A percentile compares a stretch with the other conserved stretches of the same genome.
These are phyloP conservation scores for Scheffersomyces spartinae DNA, from an alignment of 805 yeast species.

Conservation along the genomic window DNA sequence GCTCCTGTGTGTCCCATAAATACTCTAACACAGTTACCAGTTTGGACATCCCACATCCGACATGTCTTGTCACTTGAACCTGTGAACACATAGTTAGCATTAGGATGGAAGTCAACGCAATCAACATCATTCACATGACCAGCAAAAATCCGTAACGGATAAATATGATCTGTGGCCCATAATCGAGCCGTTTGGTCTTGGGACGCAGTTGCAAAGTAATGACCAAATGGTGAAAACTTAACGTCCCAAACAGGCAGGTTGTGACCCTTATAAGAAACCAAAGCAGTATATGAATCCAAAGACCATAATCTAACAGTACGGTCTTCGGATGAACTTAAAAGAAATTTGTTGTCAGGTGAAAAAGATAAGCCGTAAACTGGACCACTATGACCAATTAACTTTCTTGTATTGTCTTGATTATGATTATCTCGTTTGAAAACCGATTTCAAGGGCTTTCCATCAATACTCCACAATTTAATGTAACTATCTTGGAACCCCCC, in stretches of 20 bases:
- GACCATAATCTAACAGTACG: conserved; percentile 92
- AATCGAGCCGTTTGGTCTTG: conserved; percentile 96
- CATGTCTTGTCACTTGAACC: conserved; percentile 94
- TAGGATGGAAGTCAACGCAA: conserved; percentile 90
- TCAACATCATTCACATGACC: conserved; percentile 97
- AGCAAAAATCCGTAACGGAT: conserved; percentile 90
- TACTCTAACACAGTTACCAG: conserved; percentile 82
- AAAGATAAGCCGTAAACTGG: conserved; percentile 86
- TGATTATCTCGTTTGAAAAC: conserved; percentile 43
- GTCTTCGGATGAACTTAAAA: conserved; percentile 82
- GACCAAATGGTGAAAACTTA: conserved; percentile 87
- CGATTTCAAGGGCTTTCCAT: conserved; percentile 73
- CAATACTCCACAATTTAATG: conserved; percentile 85
- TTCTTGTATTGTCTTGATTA: conserved; percentile 35
- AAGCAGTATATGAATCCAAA: conserved; percentile 74
- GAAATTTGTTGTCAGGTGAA: conserved; percentile 77
- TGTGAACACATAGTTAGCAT: conserved; percentile 86
- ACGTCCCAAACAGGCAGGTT: conserved; percentile 98
- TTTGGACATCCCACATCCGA: conserved; percentile 94
- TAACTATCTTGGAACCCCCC: conserved; percentile 92
- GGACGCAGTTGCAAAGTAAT: conserved; percentile 95
- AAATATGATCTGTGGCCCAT: conserved; percentile 97
- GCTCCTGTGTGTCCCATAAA: conserved; percentile 93
- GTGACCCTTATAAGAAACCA: conserved; percentile 94
- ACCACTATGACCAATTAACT: conserved; percentile 86